These are phyloP conservation scores for Trichoderma gamsii DNA, from an alignment of 495 filamentous ascomycete species.

Conservation along the genomic window DNA sequence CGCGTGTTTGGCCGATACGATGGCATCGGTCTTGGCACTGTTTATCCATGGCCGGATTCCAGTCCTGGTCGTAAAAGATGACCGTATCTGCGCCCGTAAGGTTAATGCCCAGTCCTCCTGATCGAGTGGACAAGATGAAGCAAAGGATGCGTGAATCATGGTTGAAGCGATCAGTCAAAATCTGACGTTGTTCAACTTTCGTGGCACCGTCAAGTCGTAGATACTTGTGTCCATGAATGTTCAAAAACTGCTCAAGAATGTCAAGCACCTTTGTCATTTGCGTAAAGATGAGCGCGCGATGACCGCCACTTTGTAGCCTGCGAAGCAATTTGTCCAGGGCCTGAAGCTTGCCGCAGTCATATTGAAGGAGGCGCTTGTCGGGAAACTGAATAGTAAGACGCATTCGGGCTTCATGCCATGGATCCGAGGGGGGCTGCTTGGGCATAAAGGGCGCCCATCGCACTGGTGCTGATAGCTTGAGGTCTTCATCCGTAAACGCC, in stretches of 20 bases:
- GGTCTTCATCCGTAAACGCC: constrained; percentile 47
- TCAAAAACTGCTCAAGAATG: constrained; percentile 95
- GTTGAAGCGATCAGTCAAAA: constrained; percentile 95
- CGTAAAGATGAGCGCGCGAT: constrained; percentile 94
- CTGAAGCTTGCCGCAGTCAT: constrained; percentile 97
- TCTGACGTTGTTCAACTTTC: constrained; percentile 90
- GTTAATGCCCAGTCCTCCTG: constrained; percentile 93
- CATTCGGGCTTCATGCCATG: constrained; percentile 91
- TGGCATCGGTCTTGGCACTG: constrained; percentile 98
- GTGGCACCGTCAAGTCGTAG: constrained; percentile 91
- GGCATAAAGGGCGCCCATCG: constrained; percentile 45
- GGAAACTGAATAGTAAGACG: constrained; percentile 93
- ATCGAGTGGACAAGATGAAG: constrained; percentile 92
- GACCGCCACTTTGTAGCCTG: constrained; percentile 79
- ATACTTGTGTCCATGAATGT: constrained; percentile 96
- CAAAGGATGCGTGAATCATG: constrained; percentile 84
- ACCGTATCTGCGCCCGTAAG: constrained; percentile 95
- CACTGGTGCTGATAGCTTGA: constrained; percentile 40
- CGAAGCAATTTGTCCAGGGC: constrained; percentile 81
- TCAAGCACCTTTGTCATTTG: constrained; percentile 99
- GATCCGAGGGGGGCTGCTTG: constrained; percentile 53
- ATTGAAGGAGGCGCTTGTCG: constrained; percentile 89
- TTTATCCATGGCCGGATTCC: constrained; percentile 99
- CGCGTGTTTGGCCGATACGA: constrained; percentile 94
- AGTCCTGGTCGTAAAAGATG: constrained; percentile 99